Evolutionary conservation across 148 eudicot genomes (phyloP).

Genomic region (Rhododendron simsii): DNA sequence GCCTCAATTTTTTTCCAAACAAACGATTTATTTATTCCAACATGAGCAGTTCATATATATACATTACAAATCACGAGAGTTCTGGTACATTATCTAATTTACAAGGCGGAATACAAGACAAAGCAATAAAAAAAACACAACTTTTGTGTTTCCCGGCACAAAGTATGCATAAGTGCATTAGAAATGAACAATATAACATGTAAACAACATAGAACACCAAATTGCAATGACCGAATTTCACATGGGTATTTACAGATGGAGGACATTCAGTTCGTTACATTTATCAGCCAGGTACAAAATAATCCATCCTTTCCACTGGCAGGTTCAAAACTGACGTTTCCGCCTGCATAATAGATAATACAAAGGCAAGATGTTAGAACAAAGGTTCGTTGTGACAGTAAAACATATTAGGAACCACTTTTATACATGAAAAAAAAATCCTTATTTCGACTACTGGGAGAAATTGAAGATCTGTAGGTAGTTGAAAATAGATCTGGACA

Average conservation of each 20-base stretch:
- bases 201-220: background rate
- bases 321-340: conserved; percentile 82
- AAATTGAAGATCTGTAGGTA: background rate
- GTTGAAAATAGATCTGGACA: background rate
- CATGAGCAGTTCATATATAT: background rate
- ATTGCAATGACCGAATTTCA: background rate
- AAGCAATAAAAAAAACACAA: background rate
- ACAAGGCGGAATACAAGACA: background rate
- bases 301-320: conserved; percentile 92
- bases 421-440: background rate
- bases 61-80: background rate
- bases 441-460: background rate
- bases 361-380: background rate
- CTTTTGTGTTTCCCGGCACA: background rate
- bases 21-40: background rate
- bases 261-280: background rate
- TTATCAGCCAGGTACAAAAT: conserved; percentile 67
- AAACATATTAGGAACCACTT: background rate
- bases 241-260: conserved; percentile 1
- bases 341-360: conserved; percentile 37
- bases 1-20: background rate
- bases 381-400: background rate
- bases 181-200: no score
- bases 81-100: conserved; percentile 1
- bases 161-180: background rate